These are phyloP conservation scores for Monascus purpureus DNA, from an alignment of 495 filamentous ascomycete genomes.

Conservation along the genomic window DNA sequence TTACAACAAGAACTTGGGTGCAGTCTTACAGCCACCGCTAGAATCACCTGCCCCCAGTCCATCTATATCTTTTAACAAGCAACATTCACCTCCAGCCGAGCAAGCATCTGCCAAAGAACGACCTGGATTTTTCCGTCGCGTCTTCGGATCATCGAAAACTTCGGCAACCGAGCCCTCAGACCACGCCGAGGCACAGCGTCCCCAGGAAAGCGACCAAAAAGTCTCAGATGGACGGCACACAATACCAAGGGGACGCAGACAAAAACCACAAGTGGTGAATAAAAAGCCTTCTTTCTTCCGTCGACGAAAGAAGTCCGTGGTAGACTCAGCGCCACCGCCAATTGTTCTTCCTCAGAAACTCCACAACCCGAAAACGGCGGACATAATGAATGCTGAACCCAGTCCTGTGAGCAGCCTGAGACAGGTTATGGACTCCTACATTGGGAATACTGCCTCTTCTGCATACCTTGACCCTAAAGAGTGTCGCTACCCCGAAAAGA, in stretches of 20 bases:
- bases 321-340: constrained; percentile 37
- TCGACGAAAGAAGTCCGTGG: constrained; percentile 75
- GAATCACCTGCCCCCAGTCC: constrained; percentile 36
- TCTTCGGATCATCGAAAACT: constrained; percentile 57
- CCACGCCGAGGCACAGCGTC: constrained; percentile 9
- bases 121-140: constrained; percentile 81
- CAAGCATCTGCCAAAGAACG: constrained; percentile 43
- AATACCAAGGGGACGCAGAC: constrained; percentile 15
- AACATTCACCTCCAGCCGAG: constrained; percentile 19
- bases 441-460: constrained; percentile 22
- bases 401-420: constrained; percentile 85
- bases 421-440: constrained; percentile 80
- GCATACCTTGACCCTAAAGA: constrained; percentile 11
- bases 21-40: constrained; percentile 18
- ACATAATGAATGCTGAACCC: constrained; percentile 26
- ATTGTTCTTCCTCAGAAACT: constrained; percentile 27
- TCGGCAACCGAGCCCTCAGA: constrained; percentile 8
- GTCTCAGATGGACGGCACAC: constrained; percentile 10
- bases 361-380: constrained; percentile 12
- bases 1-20: constrained; percentile 12
- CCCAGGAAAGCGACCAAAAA: constrained; percentile 17
- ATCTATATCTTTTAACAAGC: constrained; percentile 39
- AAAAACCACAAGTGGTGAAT: constrained; percentile 44
- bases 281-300: constrained; percentile 95
- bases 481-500: constrained; percentile 8